A percentile compares a stretch with the other conserved stretches of the same genome.
Evolutionary conservation across 306 rosid genomes (phyloP).

Genomic region (barrel medic (Medicago truncatula)): DNA sequence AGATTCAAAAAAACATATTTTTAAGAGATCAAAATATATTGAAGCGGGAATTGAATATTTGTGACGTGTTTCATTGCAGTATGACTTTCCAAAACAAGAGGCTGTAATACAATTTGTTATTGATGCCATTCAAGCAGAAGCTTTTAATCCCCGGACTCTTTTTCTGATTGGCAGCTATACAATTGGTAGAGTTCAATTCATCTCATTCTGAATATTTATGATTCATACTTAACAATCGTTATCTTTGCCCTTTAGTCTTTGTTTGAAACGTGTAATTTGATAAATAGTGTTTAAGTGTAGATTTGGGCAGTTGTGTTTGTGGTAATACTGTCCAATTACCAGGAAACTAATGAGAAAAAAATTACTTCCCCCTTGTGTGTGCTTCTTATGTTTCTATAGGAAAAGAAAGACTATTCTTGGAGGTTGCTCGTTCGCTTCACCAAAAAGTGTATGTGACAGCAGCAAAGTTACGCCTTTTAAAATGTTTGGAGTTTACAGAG

Average conservation of each 20-base stretch:
- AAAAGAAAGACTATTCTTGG: slow-evolving; percentile 90
- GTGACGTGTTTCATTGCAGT: slow-evolving; percentile 62
- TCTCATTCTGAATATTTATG: slow-evolving; percentile 20
- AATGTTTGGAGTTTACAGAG: slow-evolving; percentile 75
- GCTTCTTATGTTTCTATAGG: slow-evolving; percentile 53
- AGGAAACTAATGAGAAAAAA: slow-evolving; percentile 11
- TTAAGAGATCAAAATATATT: neutral
- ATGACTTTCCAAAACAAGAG: slow-evolving; percentile 96
- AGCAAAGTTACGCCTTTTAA: slow-evolving; percentile 74
- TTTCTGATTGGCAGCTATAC: slow-evolving; percentile 96
- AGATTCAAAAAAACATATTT: neutral
- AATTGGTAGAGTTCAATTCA: slow-evolving; percentile 66
- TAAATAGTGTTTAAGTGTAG: slow-evolving; percentile 1
- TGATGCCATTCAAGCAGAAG: slow-evolving; percentile 92
- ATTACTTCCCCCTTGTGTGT: neutral
- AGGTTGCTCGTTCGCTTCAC: slow-evolving; percentile 88
- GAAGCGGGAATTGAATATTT: slow-evolving; percentile 12
- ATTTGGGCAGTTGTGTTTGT: slow-evolving; percentile 30
- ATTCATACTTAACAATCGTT: neutral
- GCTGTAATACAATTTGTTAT: slow-evolving; percentile 90
- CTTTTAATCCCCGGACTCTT: slow-evolving; percentile 88
- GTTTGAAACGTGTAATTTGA: slow-evolving; percentile 29
- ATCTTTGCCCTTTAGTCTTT: slow-evolving; percentile 24
- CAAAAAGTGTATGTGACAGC: slow-evolving; percentile 81
- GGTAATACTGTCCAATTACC: slow-evolving; percentile 1